phyloP scores from a whole-genome alignment of 208 protist species.

The Wallacemonas sp. region DNA sequence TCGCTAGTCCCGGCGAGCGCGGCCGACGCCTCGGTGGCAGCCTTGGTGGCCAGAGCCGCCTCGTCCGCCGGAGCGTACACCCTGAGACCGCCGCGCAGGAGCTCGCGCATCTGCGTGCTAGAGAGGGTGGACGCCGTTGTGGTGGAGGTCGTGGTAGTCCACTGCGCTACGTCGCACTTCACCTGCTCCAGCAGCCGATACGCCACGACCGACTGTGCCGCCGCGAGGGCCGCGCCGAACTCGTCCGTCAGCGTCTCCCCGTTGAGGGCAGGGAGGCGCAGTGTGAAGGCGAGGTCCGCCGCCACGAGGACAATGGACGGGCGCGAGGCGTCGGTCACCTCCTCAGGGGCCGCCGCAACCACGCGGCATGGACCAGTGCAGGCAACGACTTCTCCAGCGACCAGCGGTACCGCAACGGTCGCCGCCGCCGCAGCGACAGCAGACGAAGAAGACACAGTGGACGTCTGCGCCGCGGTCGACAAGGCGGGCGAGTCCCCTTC shows the following conservation, averaged over 20 bases:
- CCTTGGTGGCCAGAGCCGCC: constrained; percentile 4
- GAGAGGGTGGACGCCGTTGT: background rate
- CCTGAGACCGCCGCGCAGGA: constrained; percentile 5
- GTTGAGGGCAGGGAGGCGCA: background rate
- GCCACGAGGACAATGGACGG: background rate
- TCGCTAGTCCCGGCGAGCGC: background rate
- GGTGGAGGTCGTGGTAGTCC: background rate
- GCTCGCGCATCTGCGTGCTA: background rate
- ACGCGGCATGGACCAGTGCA: constrained; percentile 9
- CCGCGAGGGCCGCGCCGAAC: constrained; percentile 22
- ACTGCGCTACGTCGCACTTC: background rate
- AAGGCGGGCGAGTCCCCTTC: too few relatives aligned
- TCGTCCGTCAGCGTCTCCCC: constrained; percentile 33
- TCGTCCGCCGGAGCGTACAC: background rate
- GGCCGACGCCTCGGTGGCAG: background rate
- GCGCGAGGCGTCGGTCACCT: background rate
- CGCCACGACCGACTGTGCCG: constrained; percentile 31
- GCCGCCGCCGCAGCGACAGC: too few relatives aligned
- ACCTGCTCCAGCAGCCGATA: constrained; percentile 29
- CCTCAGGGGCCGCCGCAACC: background rate
- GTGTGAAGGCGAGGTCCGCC: background rate
- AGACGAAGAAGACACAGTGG: too few relatives aligned
- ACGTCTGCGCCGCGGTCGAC: too few relatives aligned
- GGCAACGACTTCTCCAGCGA: background rate
- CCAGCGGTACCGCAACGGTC: background rate